phyloP scores from a whole-genome alignment of 2,329 filamentous ascomycete species.

The Coniochaeta sp. region DNA sequence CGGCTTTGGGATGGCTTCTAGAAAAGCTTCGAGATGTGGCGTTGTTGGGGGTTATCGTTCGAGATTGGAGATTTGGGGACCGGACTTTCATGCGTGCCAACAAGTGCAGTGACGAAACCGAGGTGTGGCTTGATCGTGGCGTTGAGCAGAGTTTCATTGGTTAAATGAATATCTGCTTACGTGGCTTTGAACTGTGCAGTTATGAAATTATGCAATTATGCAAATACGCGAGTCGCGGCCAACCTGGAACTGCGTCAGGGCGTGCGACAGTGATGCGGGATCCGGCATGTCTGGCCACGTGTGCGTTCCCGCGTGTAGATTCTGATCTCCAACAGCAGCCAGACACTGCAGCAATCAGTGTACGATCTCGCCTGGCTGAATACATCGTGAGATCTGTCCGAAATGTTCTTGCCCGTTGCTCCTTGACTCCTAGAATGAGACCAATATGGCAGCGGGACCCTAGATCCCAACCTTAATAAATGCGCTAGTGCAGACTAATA shows the following conservation, averaged over 20 bases:
- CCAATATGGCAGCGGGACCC: neutral
- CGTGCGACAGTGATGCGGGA: neutral
- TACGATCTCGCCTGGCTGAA: neutral
- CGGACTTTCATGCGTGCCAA: neutral
- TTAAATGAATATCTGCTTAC: too few species aligned
- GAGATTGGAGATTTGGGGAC: conserved; percentile 3
- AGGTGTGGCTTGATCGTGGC: neutral
- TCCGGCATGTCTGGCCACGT: neutral
- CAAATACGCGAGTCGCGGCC: neutral
- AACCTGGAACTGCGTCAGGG: neutral
- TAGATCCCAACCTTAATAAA: neutral
- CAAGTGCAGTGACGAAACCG: neutral
- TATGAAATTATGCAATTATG: neutral
- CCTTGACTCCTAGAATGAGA: neutral
- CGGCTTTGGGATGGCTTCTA: neutral
- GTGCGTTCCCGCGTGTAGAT: neutral
- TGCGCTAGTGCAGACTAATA: neutral
- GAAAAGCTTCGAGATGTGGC: neutral
- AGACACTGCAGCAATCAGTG: neutral
- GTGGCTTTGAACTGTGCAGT: too few species aligned
- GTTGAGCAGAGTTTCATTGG: neutral
- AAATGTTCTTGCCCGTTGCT: too few species aligned
- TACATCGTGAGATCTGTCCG: neutral
- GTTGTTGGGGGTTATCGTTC: neutral
- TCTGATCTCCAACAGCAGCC: neutral